Conservation (phyloP, 176 grass and related monocot genomes). For the Phragmites australis region DNA sequence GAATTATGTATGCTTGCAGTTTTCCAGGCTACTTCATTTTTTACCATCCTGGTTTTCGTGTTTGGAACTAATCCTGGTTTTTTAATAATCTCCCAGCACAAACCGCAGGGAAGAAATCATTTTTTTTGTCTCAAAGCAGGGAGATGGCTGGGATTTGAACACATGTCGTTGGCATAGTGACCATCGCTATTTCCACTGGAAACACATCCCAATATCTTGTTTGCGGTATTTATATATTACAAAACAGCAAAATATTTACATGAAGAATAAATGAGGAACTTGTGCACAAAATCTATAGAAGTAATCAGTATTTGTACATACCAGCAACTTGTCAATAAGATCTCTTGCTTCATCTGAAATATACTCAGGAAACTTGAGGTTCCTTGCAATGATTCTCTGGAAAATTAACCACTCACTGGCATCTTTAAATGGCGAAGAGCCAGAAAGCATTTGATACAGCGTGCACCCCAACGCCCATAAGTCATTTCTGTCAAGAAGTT, state of each 20-base stretch:
- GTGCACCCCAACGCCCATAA: constrained; percentile 96
- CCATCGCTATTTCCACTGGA: not conserved
- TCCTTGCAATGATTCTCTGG: constrained; percentile 90
- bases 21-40: not conserved
- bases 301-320: constrained; percentile 35
- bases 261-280: not conserved
- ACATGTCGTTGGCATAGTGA: not conserved
- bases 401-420: constrained; percentile 95
- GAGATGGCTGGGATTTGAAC: not conserved
- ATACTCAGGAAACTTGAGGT: constrained; percentile 81
- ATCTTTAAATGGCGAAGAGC: constrained; percentile 96
- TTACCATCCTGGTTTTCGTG: not conserved
- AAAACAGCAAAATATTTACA: not conserved
- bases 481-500: constrained; percentile 75
- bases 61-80: not conserved
- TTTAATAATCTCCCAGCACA: not conserved
- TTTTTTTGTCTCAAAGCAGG: not conserved
- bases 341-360: constrained; percentile 84
- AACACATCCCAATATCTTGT: not conserved
- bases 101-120: not conserved
- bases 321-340: constrained; percentile 91
- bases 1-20: not conserved
- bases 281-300: constrained; percentile 3
- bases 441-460: constrained; percentile 96
- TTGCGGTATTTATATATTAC: not conserved